phyloP scores from a whole-genome alignment of 345 rosid genomes.

The Sonneratia alba region DNA sequence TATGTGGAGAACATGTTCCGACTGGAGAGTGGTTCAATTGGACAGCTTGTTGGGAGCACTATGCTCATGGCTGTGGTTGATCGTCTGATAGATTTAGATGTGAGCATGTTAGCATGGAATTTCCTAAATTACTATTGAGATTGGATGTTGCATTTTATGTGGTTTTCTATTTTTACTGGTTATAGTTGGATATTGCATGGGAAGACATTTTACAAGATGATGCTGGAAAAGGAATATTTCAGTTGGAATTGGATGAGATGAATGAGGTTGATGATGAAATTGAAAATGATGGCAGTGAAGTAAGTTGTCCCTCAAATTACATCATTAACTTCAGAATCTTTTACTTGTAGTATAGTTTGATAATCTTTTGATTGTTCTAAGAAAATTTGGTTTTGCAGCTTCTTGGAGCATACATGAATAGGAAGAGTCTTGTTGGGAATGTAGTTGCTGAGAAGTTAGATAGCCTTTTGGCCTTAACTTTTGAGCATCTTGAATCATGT shows the following conservation, averaged over 20 bases:
- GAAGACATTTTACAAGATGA: conserved; percentile 65
- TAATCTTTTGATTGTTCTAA: not conserved
- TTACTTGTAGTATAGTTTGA: not conserved
- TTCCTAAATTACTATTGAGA: conserved; percentile 3
- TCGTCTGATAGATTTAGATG: conserved; percentile 77
- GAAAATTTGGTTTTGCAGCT: conserved; percentile 30
- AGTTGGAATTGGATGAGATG: conserved; percentile 66
- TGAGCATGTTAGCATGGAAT: conserved; percentile 30
- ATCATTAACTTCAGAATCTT: not conserved
- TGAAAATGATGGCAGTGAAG: conserved; percentile 37
- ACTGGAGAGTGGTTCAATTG: conserved; percentile 60
- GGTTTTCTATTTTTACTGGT: conserved; percentile 2
- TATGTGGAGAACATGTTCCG: conserved; percentile 75
- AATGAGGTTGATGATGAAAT: conserved; percentile 30
- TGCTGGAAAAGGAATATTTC: conserved; percentile 63
- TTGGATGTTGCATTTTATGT: not conserved
- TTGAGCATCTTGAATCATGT: conserved; percentile 78
- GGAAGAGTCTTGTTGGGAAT: conserved; percentile 33
- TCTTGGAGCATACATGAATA: conserved; percentile 30
- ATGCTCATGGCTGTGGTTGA: conserved; percentile 68
- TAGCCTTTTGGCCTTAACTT: conserved; percentile 55
- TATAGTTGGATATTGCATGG: conserved; percentile 53
- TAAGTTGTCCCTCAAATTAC: conserved; percentile 13
- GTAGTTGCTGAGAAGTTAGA: conserved; percentile 54
- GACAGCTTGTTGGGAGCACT: conserved; percentile 58